Evolutionary conservation across 805 yeast genomes (phyloP).

Genomic region (Nadsonia fulvescens): DNA sequence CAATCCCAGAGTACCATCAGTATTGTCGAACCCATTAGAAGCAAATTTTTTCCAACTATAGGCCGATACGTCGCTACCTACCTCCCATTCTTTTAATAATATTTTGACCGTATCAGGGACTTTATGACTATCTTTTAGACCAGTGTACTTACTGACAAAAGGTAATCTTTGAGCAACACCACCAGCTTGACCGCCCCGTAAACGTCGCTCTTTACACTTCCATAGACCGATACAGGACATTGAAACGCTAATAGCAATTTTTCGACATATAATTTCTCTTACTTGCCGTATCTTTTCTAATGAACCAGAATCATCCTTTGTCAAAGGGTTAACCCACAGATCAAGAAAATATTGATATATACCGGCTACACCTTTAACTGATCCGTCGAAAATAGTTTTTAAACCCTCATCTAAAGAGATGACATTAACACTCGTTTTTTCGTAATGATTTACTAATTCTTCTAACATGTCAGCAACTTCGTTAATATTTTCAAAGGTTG

Average conservation of each 20-base stretch:
- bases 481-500: conserved; percentile 2
- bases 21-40: no score
- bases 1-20: no score
- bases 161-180: background rate
- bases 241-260: conserved; percentile 9
- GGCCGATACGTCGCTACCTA: no score
- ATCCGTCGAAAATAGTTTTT: conserved; percentile 5
- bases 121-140: no score
- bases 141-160: no score
- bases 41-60: no score
- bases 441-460: conserved; percentile 6
- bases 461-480: conserved; percentile 6
- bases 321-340: conserved; percentile 13
- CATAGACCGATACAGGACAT: conserved; percentile 7
- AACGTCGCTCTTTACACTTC: background rate
- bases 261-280: conserved; percentile 8
- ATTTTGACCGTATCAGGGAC: no score
- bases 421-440: conserved; percentile 3
- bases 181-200: background rate
- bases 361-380: conserved; percentile 4
- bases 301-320: conserved; percentile 9
- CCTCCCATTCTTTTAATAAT: no score
- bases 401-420: conserved; percentile 4
- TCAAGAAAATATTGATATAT: conserved; percentile 8
- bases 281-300: conserved; percentile 11